Conservation (phyloP, 1,284 basidiomycete species). For the Irpex sp. region DNA sequence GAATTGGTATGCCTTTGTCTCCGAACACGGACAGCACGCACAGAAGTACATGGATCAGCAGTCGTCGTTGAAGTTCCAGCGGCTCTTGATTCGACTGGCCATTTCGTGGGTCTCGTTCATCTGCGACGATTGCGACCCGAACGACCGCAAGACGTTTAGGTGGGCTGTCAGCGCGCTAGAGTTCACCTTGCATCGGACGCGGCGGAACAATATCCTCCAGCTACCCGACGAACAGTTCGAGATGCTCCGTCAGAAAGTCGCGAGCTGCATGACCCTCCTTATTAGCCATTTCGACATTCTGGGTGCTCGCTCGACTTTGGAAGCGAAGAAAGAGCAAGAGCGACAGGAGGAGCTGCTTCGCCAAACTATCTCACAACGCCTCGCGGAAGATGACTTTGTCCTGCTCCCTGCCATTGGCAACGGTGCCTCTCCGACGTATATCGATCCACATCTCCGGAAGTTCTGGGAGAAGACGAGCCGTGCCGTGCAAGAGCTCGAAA, state of each 20-base stretch:
- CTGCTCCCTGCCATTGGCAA: slow-evolving; percentile 29
- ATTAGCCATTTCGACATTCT: slow-evolving; percentile 98
- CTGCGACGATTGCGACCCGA: slow-evolving; percentile 96
- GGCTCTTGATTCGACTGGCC: slow-evolving; percentile 80
- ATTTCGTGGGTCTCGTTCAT: slow-evolving; percentile 99
- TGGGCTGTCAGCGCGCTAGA: slow-evolving; percentile 98
- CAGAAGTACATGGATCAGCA: slow-evolving; percentile 83
- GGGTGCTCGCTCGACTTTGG: slow-evolving; percentile 84
- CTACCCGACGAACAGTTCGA: slow-evolving; percentile 88
- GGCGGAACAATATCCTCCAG: slow-evolving; percentile 87
- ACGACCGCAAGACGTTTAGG: slow-evolving; percentile 95
- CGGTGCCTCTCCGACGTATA: slow-evolving; percentile 37
- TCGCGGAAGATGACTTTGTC: slow-evolving; percentile 47
- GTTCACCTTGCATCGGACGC: slow-evolving; percentile 89
- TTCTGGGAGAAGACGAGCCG: slow-evolving; percentile 70
- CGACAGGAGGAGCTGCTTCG: slow-evolving; percentile 71
- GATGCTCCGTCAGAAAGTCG: slow-evolving; percentile 88
- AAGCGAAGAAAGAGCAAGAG: slow-evolving; percentile 89
- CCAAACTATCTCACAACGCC: slow-evolving; percentile 40
- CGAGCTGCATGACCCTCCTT: slow-evolving; percentile 93
- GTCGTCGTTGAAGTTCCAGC: slow-evolving; percentile 74
- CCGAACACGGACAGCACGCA: slow-evolving; percentile 88
- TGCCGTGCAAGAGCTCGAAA: slow-evolving; percentile 42
- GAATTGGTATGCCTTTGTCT: slow-evolving; percentile 97
- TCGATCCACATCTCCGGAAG: slow-evolving; percentile 62